Conservation (phyloP, 2,329 filamentous ascomycete species). For the Ophiognomonia clavigignenti-juglandacearum region DNA sequence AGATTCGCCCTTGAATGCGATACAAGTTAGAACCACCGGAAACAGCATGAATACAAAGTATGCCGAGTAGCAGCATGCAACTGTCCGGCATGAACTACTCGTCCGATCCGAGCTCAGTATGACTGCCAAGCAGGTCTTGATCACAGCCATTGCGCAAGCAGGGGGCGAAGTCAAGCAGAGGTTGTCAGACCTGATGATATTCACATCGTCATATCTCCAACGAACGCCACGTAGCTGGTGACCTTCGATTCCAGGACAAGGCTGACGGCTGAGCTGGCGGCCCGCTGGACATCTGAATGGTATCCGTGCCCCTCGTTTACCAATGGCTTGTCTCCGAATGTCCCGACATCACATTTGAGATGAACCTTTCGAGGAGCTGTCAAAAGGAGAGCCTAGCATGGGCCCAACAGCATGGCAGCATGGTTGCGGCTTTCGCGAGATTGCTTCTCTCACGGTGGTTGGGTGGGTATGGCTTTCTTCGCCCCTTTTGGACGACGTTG, state of each 20-base stretch:
- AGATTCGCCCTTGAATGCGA: too few relatives aligned
- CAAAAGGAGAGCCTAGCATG: too few relatives aligned
- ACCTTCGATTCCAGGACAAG: too few relatives aligned
- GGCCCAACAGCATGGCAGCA: too few relatives aligned
- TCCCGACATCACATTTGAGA: conserved; percentile 2
- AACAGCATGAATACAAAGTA: neutral
- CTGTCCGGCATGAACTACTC: conserved; percentile 2
- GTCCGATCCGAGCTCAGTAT: neutral
- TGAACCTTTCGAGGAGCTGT: neutral
- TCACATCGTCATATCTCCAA: neutral
- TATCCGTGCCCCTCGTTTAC: neutral
- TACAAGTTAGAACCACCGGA: too few relatives aligned
- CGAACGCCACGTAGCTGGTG: conserved; percentile 4
- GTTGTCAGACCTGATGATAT: neutral
- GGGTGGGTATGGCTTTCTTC: too few relatives aligned
- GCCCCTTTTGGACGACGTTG: neutral
- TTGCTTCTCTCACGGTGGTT: conserved; percentile 1
- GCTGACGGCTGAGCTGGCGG: conserved; percentile 1
- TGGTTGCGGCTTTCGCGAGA: neutral
- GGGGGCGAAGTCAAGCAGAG: conserved; percentile 4
- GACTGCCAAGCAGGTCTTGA: conserved; percentile 11
- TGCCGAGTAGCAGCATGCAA: neutral
- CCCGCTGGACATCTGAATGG: neutral
- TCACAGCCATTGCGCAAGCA: conserved; percentile 14
- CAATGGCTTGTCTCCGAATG: neutral